phyloP scores from a whole-genome alignment of 1,284 basidiomycete species.

The Filobasidium uniguttulatum region DNA sequence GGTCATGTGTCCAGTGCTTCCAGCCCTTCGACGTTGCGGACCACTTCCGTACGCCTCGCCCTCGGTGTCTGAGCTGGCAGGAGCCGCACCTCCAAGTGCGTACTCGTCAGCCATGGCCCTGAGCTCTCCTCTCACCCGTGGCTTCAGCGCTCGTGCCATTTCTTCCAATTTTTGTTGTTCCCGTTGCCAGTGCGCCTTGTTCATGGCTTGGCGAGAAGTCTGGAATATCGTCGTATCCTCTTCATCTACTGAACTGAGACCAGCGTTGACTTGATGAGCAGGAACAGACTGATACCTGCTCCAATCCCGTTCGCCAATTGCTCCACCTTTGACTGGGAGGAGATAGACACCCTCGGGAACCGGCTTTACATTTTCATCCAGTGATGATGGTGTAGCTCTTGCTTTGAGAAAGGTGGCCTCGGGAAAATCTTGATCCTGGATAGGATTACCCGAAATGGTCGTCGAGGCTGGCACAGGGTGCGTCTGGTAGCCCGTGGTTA shows the following conservation, averaged over 20 bases:
- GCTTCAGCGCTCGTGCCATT: neutral
- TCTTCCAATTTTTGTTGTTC: neutral
- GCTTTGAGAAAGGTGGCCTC: neutral
- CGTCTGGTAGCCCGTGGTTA: neutral
- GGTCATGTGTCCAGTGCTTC: no score
- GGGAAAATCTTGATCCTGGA: neutral
- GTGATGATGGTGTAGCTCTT: neutral
- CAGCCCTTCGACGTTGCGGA: no score
- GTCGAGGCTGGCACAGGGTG: neutral
- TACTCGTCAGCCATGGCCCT: conserved; percentile 1
- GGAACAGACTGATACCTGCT: neutral
- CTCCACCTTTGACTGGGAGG: no score
- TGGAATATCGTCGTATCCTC: neutral
- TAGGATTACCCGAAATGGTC: neutral
- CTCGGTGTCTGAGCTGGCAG: no score
- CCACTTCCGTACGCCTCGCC: no score
- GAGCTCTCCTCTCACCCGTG: neutral
- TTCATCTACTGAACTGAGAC: no score
- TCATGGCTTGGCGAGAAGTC: neutral
- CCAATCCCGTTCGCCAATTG: no score
- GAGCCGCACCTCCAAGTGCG: no score
- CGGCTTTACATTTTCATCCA: neutral
- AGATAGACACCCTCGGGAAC: no score
- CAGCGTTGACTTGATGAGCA: no score
- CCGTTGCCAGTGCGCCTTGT: neutral